Conservation (phyloP, 2,329 filamentous ascomycete genomes). For the Botrytis hyacinthi region DNA sequence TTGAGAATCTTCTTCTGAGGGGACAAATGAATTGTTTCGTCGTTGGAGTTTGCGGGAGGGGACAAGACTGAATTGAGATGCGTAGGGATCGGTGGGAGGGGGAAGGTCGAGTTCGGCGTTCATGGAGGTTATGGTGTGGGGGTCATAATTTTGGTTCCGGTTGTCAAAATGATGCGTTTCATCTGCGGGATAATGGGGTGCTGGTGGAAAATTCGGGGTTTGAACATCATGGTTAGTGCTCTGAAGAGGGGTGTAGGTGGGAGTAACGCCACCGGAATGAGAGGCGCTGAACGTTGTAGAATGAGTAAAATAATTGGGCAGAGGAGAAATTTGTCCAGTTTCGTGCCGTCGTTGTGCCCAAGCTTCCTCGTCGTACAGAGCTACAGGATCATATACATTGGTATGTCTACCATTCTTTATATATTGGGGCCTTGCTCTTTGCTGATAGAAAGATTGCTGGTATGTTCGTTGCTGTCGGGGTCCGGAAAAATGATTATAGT, state of each 20-base stretch:
- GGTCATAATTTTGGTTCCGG: fast-evolving
- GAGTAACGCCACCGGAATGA: neutral
- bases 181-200: too few relatives aligned
- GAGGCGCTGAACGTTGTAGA: fast-evolving
- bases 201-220: fast-evolving
- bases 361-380: neutral
- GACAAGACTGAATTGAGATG: neutral
- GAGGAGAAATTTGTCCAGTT: neutral
- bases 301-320: neutral
- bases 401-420: neutral
- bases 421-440: neutral
- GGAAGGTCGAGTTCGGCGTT: neutral
- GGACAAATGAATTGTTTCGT: neutral
- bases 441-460: neutral
- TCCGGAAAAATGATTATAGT: neutral
- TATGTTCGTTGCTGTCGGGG: neutral
- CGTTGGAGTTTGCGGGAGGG: neutral
- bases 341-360: neutral
- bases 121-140: neutral
- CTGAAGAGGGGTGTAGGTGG: fast-evolving
- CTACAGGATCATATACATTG: neutral
- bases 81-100: neutral
- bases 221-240: neutral
- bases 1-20: neutral
- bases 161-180: fast-evolving